A percentile compares a stretch with the other conserved stretches of the same genome.
Evolutionary conservation across 2,329 filamentous ascomycete species (phyloP).

Genomic region (Gremmenia infestans): DNA sequence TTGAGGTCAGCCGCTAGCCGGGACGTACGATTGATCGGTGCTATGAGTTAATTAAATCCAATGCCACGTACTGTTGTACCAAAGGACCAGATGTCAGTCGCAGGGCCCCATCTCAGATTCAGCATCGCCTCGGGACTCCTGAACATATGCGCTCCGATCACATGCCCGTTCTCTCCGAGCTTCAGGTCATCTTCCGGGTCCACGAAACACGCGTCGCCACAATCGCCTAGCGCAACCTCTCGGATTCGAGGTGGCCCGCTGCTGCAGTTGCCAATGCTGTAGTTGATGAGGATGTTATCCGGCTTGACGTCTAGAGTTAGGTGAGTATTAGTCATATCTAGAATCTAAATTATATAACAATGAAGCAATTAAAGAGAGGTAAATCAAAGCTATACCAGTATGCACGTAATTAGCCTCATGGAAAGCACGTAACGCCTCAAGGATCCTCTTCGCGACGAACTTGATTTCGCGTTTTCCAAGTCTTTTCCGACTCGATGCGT

Average conservation of each 20-base stretch:
- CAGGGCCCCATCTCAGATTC: constrained; percentile 18
- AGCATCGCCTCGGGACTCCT: constrained; percentile 19
- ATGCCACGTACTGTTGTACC: constrained; percentile 5
- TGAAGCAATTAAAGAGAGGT: neutral
- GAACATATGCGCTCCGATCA: constrained; percentile 16
- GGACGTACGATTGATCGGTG: neutral
- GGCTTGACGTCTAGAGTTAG: constrained; percentile 29
- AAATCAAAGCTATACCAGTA: constrained; percentile 12
- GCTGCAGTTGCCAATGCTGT: constrained; percentile 9
- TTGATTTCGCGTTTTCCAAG: constrained; percentile 11
- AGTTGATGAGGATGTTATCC: constrained; percentile 30
- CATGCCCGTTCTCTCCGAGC: constrained; percentile 8
- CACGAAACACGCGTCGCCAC: constrained; percentile 14
- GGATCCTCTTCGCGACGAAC: constrained; percentile 14
- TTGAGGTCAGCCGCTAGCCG: neutral
- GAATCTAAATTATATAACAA: neutral
- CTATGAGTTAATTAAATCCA: neutral
- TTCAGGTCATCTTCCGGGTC: constrained; percentile 10
- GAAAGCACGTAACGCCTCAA: constrained; percentile 12
- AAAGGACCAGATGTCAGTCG: constrained; percentile 24
- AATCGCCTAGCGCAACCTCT: constrained; percentile 8
- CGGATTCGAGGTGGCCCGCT: constrained; percentile 11
- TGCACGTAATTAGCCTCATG: constrained; percentile 19
- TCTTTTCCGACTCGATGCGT: constrained; percentile 7
- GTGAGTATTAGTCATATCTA: constrained; percentile 1